These are phyloP conservation scores for Lepidium aucheri DNA, from an alignment of 345 rosid species.

Conservation along the genomic window DNA sequence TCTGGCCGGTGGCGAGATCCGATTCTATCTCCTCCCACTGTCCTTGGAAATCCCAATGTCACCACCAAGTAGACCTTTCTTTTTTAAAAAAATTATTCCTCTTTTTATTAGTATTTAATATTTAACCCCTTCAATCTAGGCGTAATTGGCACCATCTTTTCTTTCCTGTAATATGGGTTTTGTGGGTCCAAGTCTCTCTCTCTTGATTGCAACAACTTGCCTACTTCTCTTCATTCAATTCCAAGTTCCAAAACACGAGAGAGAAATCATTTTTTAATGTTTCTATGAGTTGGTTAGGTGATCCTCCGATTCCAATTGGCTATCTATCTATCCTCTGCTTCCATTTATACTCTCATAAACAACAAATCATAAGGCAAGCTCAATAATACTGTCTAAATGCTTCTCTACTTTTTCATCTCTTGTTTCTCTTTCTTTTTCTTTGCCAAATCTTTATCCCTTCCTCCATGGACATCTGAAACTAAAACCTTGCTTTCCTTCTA, in stretches of 20 bases:
- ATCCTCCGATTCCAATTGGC: slow-evolving; percentile 19
- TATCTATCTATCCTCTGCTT: slow-evolving; percentile 8
- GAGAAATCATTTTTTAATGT: too few relatives aligned
- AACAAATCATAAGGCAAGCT: slow-evolving; percentile 15
- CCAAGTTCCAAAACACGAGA: too few relatives aligned
- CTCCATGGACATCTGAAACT: slow-evolving; percentile 61
- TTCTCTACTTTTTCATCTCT: slow-evolving; percentile 69
- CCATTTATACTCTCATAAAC: slow-evolving; percentile 25
- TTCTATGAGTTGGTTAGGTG: slow-evolving; percentile 23
- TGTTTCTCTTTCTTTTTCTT: slow-evolving; percentile 70
- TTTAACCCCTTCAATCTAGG: slow-evolving; percentile 3
- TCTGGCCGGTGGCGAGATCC: slow-evolving; percentile 22
- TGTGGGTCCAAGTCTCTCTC: slow-evolving; percentile 6
- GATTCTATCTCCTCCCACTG: slow-evolving; percentile 25
- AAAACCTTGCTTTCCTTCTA: slow-evolving; percentile 47
- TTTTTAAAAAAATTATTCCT: neutral
- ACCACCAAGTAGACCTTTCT: slow-evolving; percentile 22
- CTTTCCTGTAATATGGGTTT: slow-evolving; percentile 4
- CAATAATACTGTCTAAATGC: slow-evolving; percentile 38
- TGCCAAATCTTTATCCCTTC: slow-evolving; percentile 51
- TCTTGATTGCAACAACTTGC: slow-evolving; percentile 21
- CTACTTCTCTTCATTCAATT: slow-evolving; percentile 2
- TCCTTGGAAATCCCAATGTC: slow-evolving; percentile 30
- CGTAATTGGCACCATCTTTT: neutral
- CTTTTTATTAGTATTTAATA: neutral